A percentile compares a stretch with the other conserved stretches of the same genome.
phyloP scores from a whole-genome alignment of 164 flowering plant species.

The Taxillus chinensis region DNA sequence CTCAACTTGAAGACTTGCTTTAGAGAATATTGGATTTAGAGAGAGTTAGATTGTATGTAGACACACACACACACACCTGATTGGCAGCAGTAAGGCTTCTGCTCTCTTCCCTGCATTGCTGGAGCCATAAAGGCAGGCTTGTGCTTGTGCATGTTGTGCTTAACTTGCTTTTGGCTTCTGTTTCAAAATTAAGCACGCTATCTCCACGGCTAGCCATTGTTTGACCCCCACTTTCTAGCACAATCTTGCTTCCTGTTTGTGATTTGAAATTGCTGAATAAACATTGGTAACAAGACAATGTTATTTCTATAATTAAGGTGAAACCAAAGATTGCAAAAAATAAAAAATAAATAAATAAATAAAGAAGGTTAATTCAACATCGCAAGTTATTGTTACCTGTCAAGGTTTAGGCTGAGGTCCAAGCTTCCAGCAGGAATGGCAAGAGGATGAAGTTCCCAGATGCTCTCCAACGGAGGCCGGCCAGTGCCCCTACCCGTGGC shows the following conservation, averaged over 20 bases:
- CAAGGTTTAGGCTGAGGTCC: background rate
- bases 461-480: background rate
- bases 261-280: background rate
- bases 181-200: background rate
- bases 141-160: background rate
- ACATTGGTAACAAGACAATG: background rate
- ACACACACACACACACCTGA: background rate
- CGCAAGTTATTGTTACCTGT: background rate
- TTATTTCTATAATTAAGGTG: background rate
- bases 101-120: background rate
- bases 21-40: background rate
- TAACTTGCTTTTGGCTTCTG: background rate
- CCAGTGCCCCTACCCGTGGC: background rate
- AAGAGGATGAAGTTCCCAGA: slow-evolving; percentile 1
- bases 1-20: too few species aligned
- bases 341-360: background rate
- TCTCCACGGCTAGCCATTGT: background rate
- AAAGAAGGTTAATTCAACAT: background rate
- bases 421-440: background rate
- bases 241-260: too few species aligned
- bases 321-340: background rate
- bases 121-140: slow-evolving; percentile 1
- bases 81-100: background rate
- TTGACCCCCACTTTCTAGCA: too few species aligned
- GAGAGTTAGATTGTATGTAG: background rate